A percentile compares a stretch with the other conserved stretches of the same genome.
Conservation (phyloP, 768 basidiomycete genomes). For the Mycena rosella region DNA sequence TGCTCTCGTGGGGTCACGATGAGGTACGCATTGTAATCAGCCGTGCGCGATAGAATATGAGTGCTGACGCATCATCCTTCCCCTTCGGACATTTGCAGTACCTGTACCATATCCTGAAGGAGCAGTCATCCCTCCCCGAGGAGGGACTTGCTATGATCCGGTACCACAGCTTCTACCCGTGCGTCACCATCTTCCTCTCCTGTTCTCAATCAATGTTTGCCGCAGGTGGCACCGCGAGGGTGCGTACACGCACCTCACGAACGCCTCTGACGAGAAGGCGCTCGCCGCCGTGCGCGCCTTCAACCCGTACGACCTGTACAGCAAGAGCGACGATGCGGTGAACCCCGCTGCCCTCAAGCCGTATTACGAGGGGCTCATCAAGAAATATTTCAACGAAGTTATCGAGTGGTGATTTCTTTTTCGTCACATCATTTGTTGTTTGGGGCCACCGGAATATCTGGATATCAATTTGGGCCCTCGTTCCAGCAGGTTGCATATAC, state of each 20-base stretch:
- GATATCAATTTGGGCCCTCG: too few species aligned
- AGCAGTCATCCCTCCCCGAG: constrained; percentile 82
- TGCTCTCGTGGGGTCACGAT: constrained; percentile 58
- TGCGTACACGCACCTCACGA: constrained; percentile 85
- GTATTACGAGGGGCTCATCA: constrained; percentile 87
- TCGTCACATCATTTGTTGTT: too few species aligned
- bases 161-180: constrained; percentile 95
- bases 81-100: constrained; percentile 70
- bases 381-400: constrained; percentile 86
- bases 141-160: constrained; percentile 93
- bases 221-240: constrained; percentile 87
- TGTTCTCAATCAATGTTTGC: neutral
- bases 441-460: too few species aligned
- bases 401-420: constrained; percentile 76
- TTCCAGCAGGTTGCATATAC: too few species aligned
- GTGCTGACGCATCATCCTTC: neutral
- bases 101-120: constrained; percentile 85
- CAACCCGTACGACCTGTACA: constrained; percentile 96
- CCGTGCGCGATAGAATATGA: too few species aligned
- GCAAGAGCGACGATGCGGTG: constrained; percentile 83
- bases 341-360: constrained; percentile 74
- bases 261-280: constrained; percentile 73
- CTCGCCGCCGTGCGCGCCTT: constrained; percentile 86
- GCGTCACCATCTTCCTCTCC: constrained; percentile 36
- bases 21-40: constrained; percentile 63